Conservation (phyloP, 1,284 basidiomycete genomes). For the Bjerkandera adusta region DNA sequence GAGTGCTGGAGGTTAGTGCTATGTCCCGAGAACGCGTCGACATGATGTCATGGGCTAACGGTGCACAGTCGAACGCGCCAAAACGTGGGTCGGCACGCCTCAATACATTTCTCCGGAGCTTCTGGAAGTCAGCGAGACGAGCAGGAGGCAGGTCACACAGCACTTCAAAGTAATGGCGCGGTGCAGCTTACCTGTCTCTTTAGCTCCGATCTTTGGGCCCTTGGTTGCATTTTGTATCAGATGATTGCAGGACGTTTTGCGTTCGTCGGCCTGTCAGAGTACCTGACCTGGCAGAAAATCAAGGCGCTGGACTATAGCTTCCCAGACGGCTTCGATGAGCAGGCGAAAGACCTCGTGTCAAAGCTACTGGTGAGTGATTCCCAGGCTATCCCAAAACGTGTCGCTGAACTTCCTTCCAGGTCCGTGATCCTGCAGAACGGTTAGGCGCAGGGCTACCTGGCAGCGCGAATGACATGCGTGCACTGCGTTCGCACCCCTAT, state of each 20-base stretch:
- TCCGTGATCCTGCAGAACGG: conserved; percentile 69
- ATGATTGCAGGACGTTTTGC: conserved; percentile 94
- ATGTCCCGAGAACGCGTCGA: conserved; percentile 12
- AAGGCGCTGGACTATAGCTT: conserved; percentile 73
- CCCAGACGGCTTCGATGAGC: conserved; percentile 68
- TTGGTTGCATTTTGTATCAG: conserved; percentile 96
- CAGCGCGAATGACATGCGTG: conserved; percentile 46
- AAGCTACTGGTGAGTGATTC: conserved; percentile 53
- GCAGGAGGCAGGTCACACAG: conserved; percentile 50
- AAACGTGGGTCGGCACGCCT: conserved; percentile 94
- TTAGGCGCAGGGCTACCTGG: conserved; percentile 61
- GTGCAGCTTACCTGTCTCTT: conserved; percentile 18
- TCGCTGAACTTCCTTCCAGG: conserved; percentile 36
- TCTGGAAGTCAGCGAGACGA: conserved; percentile 73
- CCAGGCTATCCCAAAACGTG: conserved; percentile 3
- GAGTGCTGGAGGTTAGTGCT: conserved; percentile 51
- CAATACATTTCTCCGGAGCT: conserved; percentile 96
- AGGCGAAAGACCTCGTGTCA: conserved; percentile 67
- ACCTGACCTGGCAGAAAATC: conserved; percentile 81
- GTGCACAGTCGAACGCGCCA: conserved; percentile 48
- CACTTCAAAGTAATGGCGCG: not conserved
- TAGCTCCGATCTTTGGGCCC: conserved; percentile 96
- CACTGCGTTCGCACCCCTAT: conserved; percentile 77
- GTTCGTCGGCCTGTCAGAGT: conserved; percentile 86
- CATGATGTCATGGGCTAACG: conserved; percentile 17